These are phyloP conservation scores for Melocanna baccifera DNA, from an alignment of 176 grass and related monocot genomes.

Conservation along the genomic window DNA sequence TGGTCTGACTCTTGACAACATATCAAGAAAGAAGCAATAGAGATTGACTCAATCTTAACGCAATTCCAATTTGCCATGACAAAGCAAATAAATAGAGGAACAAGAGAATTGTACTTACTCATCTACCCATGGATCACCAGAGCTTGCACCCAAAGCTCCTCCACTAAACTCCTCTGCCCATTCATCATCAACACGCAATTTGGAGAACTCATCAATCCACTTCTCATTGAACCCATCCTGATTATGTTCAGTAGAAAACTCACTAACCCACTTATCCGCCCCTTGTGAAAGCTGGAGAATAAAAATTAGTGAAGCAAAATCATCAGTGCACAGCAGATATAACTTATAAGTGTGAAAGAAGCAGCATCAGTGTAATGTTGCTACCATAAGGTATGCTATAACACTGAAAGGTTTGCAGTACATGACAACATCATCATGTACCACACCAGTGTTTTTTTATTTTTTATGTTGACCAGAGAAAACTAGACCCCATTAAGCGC, in stretches of 20 bases:
- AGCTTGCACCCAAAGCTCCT: conserved; percentile 67
- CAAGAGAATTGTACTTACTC: conserved; percentile 50
- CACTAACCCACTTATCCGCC: conserved; percentile 70
- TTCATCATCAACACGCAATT: conserved; percentile 72
- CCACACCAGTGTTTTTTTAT: background rate
- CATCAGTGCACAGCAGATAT: conserved; percentile 21
- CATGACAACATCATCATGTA: conserved; percentile 3
- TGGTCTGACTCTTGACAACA: background rate
- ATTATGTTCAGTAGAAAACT: conserved; percentile 76
- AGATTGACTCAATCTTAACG: background rate
- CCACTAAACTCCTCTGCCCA: conserved; percentile 87
- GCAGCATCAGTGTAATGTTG: conserved; percentile 1
- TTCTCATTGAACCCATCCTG: conserved; percentile 59
- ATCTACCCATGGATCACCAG: conserved; percentile 70
- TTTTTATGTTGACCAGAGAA: conserved; percentile 3
- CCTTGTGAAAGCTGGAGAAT: conserved; percentile 64
- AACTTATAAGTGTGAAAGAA: background rate
- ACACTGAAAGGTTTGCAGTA: background rate
- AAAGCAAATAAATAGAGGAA: conserved; percentile 7
- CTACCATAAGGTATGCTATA: background rate
- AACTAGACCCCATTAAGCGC: conserved; percentile 6
- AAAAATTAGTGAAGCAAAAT: conserved; percentile 33
- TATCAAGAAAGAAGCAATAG: conserved; percentile 11
- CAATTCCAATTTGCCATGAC: background rate
- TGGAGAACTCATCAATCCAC: conserved; percentile 93